Percentiles rank a stretch among this genome's conserved stretches.
phyloP scores from a whole-genome alignment of 371 early-diverging fungal species.

The Parasitella parasitica region DNA sequence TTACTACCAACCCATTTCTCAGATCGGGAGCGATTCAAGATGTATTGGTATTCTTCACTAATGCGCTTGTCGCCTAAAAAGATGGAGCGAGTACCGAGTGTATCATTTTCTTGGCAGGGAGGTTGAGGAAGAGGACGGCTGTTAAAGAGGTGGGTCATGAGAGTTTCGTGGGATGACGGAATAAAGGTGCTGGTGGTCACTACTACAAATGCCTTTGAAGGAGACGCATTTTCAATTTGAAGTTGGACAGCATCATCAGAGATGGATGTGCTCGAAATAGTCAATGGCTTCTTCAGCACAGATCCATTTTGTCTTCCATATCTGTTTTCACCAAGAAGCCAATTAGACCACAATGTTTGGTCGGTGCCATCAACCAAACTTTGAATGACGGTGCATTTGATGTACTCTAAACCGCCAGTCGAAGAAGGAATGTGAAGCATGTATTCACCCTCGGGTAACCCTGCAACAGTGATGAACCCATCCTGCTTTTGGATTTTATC shows the following conservation, averaged over 20 bases:
- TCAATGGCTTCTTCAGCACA: constrained; percentile 3
- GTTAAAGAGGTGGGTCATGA: neutral
- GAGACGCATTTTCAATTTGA: constrained; percentile 8
- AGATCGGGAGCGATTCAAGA: constrained; percentile 46
- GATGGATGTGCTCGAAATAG: constrained; percentile 3
- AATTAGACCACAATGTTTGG: constrained; percentile 14
- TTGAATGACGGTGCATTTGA: constrained; percentile 8
- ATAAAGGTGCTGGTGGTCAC: constrained; percentile 34
- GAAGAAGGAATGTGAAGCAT: constrained; percentile 6
- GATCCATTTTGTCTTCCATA: constrained; percentile 4
- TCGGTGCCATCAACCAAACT: neutral
- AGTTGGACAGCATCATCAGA: constrained; percentile 12
- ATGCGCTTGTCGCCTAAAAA: constrained; percentile 44
- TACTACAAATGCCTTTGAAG: constrained; percentile 21
- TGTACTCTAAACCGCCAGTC: neutral
- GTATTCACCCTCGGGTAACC: constrained; percentile 35
- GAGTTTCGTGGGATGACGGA: neutral
- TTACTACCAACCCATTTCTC: constrained; percentile 56
- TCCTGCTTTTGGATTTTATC: neutral
- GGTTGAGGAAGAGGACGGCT: neutral
- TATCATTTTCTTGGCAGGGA: neutral
- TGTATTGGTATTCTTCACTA: constrained; percentile 60
- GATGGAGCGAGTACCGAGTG: constrained; percentile 2
- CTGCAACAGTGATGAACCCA: constrained; percentile 17
- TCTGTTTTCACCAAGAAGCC: constrained; percentile 12